A percentile compares a stretch with the other conserved stretches of the same genome.
phyloP scores from a whole-genome alignment of 805 yeast genomes.

The Kuraishia molischiana region DNA sequence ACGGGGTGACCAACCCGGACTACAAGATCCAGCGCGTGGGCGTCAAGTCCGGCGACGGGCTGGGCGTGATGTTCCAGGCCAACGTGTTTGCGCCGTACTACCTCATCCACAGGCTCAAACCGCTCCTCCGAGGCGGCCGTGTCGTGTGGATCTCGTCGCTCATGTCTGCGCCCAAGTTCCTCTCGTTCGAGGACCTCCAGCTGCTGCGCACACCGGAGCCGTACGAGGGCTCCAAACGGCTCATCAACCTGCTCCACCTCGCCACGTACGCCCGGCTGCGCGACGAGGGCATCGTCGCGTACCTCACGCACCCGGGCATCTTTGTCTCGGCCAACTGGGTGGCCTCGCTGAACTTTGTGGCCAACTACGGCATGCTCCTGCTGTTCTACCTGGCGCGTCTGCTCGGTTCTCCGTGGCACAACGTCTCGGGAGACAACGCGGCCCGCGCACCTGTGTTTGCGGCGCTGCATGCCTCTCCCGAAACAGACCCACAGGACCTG shows the following conservation, averaged over 20 bases:
- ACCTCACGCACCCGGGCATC: conserved; percentile 89
- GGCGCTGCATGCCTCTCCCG: conserved; percentile 42
- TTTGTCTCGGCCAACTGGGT: conserved; percentile 77
- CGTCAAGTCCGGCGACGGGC: conserved; percentile 60
- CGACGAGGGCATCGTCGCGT: conserved; percentile 51
- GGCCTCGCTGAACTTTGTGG: conserved; percentile 64
- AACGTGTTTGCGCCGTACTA: conserved; percentile 96
- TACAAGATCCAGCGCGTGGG: conserved; percentile 81
- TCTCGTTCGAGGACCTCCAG: conserved; percentile 70
- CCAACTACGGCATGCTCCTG: conserved; percentile 78
- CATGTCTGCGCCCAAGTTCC: conserved; percentile 67
- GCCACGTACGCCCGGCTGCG: conserved; percentile 50
- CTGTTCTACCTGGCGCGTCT: conserved; percentile 77
- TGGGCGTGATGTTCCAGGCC: conserved; percentile 88
- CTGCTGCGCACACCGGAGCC: conserved; percentile 53
- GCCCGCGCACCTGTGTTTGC: conserved; percentile 81
- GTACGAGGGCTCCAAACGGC: conserved; percentile 87
- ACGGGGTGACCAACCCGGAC: conserved; percentile 81
- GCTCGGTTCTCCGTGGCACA: conserved; percentile 83
- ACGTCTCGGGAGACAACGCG: conserved; percentile 79
- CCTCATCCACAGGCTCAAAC: conserved; percentile 54
- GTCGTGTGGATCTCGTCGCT: conserved; percentile 82
- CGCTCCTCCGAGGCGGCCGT: conserved; percentile 45
- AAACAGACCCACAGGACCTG: conserved; percentile 31
- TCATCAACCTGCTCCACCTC: conserved; percentile 73